These are phyloP conservation scores for Harringtonia aguacate DNA, from an alignment of 2,329 filamentous ascomycete genomes.

Conservation along the genomic window DNA sequence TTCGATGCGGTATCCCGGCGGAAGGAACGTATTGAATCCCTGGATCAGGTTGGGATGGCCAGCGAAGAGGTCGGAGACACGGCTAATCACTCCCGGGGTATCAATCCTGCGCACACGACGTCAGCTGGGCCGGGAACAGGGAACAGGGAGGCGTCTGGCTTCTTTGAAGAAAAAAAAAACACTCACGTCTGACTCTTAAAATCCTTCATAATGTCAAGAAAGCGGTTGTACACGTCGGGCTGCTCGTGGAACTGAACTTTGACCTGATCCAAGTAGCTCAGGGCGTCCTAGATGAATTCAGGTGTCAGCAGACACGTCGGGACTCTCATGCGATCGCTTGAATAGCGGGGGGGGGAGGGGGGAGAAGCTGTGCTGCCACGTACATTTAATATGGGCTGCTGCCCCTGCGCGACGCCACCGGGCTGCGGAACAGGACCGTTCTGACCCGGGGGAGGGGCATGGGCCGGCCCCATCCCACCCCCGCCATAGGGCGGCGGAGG, in stretches of 20 bases:
- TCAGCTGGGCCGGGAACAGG: conserved; percentile 1
- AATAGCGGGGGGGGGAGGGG: no score
- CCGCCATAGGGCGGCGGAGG: conserved; percentile 36
- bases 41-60: conserved; percentile 93
- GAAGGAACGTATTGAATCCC: conserved; percentile 96
- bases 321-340: background rate
- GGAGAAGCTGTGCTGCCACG: conserved; percentile 18
- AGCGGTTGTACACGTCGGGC: conserved; percentile 93
- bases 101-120: conserved; percentile 54
- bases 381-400: conserved; percentile 74
- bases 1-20: conserved; percentile 91
- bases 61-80: conserved; percentile 90
- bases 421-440: background rate
- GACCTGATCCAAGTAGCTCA: conserved; percentile 95
- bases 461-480: conserved; percentile 24
- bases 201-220: conserved; percentile 98
- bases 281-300: conserved; percentile 44
- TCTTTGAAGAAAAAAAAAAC: background rate
- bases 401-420: conserved; percentile 57
- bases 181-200: conserved; percentile 94
- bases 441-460: conserved; percentile 22
- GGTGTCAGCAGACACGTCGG: background rate
- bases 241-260: conserved; percentile 97
- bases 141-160: no score
- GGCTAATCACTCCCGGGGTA: conserved; percentile 92